Base-by-base conservation (phyloP, 139 green algal genomes). In the Closterium sp. region DNA sequence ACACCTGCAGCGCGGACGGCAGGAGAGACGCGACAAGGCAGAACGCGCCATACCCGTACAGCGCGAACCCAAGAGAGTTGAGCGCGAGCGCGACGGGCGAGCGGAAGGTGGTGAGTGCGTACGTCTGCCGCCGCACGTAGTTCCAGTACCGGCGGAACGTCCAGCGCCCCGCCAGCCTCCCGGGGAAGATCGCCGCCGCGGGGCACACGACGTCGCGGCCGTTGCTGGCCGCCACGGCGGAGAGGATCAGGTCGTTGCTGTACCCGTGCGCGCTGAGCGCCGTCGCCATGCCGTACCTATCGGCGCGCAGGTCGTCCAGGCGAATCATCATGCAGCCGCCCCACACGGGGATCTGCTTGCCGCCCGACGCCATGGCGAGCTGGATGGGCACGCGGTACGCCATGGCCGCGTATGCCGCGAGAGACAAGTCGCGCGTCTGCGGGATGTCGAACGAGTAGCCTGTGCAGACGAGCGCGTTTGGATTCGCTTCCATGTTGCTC, bases 111-210 rank as follows among this genome's bases (percentile, higher is more conserved):
- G 98, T 97, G 88, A 98, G 95, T 33, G 98, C 97, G 91, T 95
- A 98, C 88, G 99, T 94, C 95, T 99, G 97, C 1, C 97, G 95
- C 16, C 96, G 91, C 86, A 99, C 94, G 93, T 99, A 99, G 95
- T 99, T 99, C 96, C 96, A 97, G 90, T 96, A 99, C 21, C 55
- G 87, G 21, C 21, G 33, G 31, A 90, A 87, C 21, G 87, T 90
- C 87, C 87, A 90, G 12, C 31, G 25, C 4, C 87, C 87, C 7
- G 87, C 88, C 36, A 90, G 43, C 7, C 36, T 83, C 4, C 87
- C 87, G 19, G 87, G 87, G 28, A 90, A 90, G 5, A 90, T 86
- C 23, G 34, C 34, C 23, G 81, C 87, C 33, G 87, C 55, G 23
- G 87, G 32, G 35, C 87, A 87, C 0, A 34, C 43, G 34, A 90